Evolutionary conservation across 2,329 filamentous ascomycete genomes (phyloP).

Genomic region (Trichophyton equinum): DNA sequence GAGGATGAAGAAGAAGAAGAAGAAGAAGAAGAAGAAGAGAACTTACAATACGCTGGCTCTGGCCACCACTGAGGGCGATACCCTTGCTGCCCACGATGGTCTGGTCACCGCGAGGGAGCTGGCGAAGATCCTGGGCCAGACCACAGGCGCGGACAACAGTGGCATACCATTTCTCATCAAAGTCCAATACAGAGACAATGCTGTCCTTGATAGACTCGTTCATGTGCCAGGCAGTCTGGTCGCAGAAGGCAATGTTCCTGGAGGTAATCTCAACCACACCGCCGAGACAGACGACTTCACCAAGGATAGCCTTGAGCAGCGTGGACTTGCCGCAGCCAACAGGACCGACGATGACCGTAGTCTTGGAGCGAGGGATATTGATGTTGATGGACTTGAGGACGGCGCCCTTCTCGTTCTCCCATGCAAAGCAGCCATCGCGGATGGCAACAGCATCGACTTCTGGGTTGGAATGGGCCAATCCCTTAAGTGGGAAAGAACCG

Average conservation of each 20-base stretch:
- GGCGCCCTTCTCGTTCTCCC: conserved; percentile 33
- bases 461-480: conserved; percentile 7
- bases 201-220: conserved; percentile 32
- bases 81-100: conserved; percentile 42
- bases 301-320: conserved; percentile 35
- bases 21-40: background rate
- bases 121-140: conserved; percentile 29
- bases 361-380: conserved; percentile 30
- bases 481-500: conserved; percentile 10
- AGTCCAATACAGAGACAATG: conserved; percentile 27
- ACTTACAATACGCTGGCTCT: conserved; percentile 39
- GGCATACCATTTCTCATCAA: conserved; percentile 28
- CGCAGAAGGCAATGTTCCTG: conserved; percentile 29
- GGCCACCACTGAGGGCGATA: conserved; percentile 40
- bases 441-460: conserved; percentile 27
- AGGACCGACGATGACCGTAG: conserved; percentile 40
- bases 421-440: conserved; percentile 36
- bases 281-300: conserved; percentile 27
- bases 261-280: conserved; percentile 25
- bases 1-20: background rate
- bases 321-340: conserved; percentile 44
- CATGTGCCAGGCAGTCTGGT: conserved; percentile 31
- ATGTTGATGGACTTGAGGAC: conserved; percentile 32
- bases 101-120: conserved; percentile 30
- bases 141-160: conserved; percentile 26